phyloP scores from a whole-genome alignment of 495 filamentous ascomycete species.

The Neurospora sp. region DNA sequence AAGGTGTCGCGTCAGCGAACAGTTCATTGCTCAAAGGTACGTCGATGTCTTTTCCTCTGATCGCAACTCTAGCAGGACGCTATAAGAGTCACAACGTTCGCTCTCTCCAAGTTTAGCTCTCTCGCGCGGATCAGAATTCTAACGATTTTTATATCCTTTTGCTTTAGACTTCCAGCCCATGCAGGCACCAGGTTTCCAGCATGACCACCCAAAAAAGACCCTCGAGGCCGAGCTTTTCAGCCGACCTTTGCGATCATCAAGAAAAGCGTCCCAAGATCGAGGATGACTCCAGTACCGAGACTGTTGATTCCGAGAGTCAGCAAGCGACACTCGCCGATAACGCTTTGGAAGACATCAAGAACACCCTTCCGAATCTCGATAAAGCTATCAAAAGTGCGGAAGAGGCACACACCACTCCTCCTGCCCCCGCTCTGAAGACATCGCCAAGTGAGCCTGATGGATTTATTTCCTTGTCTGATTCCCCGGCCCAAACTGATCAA shows the following conservation, averaged over 20 bases:
- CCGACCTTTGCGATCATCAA: neutral
- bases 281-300: neutral
- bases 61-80: no score
- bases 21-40: no score
- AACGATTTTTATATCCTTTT: no score
- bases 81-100: no score
- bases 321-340: neutral
- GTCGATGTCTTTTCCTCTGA: no score
- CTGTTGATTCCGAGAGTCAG: neutral
- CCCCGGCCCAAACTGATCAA: no score
- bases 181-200: no score
- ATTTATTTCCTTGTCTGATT: neutral
- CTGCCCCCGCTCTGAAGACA: neutral
- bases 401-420: neutral
- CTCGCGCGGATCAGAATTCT: no score
- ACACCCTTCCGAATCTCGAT: neutral
- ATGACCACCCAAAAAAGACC: no score
- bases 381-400: neutral
- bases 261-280: neutral
- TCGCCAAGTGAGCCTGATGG: neutral
- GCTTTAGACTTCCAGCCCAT: no score
- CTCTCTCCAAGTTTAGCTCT: no score
- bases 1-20: no score
- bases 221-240: neutral
- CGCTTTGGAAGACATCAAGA: neutral